Percentiles rank a stretch among this genome's conserved stretches.
phyloP scores from a whole-genome alignment of 306 rosid genomes.

The Lathyrus aphaca region DNA sequence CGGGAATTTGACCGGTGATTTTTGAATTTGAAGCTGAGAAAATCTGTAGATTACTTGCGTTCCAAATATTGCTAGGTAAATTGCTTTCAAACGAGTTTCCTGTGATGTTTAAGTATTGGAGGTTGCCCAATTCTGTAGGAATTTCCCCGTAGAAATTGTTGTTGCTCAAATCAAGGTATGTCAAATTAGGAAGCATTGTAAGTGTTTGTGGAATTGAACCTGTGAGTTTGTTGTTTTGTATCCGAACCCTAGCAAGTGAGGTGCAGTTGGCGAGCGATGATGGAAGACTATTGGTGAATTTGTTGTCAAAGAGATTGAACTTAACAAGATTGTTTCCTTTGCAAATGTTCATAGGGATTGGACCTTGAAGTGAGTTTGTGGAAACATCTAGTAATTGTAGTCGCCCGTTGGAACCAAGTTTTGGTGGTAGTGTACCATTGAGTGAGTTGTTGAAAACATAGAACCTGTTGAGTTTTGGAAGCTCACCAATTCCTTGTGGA shows the following conservation, averaged over 20 bases:
- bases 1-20: conserved; percentile 71
- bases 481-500: conserved; percentile 65
- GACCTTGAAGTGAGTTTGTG: conserved; percentile 76
- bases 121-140: conserved; percentile 62
- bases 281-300: conserved; percentile 50
- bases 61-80: conserved; percentile 72
- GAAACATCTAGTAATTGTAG: conserved; percentile 65
- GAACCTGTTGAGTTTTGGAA: conserved; percentile 62
- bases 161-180: conserved; percentile 71
- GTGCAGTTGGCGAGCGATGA: conserved; percentile 55
- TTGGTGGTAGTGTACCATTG: conserved; percentile 66
- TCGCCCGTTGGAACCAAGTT: conserved; percentile 62
- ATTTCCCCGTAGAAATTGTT: conserved; percentile 70
- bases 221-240: conserved; percentile 70
- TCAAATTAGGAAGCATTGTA: conserved; percentile 59
- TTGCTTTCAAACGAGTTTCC: conserved; percentile 54
- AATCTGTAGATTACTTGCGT: conserved; percentile 56
- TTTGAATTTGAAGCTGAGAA: conserved; percentile 70
- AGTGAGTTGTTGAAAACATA: conserved; percentile 80
- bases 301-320: conserved; percentile 72
- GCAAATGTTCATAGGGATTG: conserved; percentile 70
- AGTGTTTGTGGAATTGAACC: conserved; percentile 74
- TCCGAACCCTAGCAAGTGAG: conserved; percentile 63
- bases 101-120: conserved; percentile 72
- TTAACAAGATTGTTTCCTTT: conserved; percentile 58